These are phyloP conservation scores for Globisporangium irregulare DNA, from an alignment of 352 stramenopile genomes.

Conservation along the genomic window DNA sequence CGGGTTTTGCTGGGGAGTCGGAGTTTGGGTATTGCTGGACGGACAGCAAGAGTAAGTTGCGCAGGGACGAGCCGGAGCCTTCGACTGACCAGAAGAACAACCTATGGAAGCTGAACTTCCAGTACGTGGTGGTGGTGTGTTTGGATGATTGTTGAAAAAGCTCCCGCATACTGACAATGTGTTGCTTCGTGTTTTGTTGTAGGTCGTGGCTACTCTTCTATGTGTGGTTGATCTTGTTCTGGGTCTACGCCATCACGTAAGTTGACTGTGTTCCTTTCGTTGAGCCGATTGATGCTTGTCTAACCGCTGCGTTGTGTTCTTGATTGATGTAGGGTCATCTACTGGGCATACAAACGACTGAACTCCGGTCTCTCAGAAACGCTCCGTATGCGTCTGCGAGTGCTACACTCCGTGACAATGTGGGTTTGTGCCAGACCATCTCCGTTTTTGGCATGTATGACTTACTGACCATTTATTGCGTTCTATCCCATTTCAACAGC, in stretches of 20 bases:
- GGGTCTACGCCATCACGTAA: slow-evolving; percentile 79
- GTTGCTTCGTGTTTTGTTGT: background rate
- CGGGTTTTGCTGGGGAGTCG: slow-evolving; percentile 64
- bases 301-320: slow-evolving; percentile 9
- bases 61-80: slow-evolving; percentile 20
- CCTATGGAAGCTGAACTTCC: slow-evolving; percentile 84
- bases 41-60: slow-evolving; percentile 59
- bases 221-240: slow-evolving; percentile 85
- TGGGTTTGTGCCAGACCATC: slow-evolving; percentile 28
- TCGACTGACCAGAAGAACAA: slow-evolving; percentile 41
- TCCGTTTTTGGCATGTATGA: too few relatives aligned
- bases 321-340: slow-evolving; percentile 54
- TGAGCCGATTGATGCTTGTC: background rate
- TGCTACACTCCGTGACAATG: slow-evolving; percentile 87
- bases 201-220: slow-evolving; percentile 87
- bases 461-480: background rate
- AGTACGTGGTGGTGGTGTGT: slow-evolving; percentile 32
- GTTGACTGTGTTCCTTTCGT: slow-evolving; percentile 10
- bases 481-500: slow-evolving; percentile 22
- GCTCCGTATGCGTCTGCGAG: slow-evolving; percentile 77
- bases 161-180: background rate
- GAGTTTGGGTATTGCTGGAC: slow-evolving; percentile 88
- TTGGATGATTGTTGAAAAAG: background rate
- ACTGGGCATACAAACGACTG: slow-evolving; percentile 77
- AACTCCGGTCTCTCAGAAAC: slow-evolving; percentile 83